Conservation (phyloP, 176 grass and related monocot genomes). For the Luzula sylvatica region DNA sequence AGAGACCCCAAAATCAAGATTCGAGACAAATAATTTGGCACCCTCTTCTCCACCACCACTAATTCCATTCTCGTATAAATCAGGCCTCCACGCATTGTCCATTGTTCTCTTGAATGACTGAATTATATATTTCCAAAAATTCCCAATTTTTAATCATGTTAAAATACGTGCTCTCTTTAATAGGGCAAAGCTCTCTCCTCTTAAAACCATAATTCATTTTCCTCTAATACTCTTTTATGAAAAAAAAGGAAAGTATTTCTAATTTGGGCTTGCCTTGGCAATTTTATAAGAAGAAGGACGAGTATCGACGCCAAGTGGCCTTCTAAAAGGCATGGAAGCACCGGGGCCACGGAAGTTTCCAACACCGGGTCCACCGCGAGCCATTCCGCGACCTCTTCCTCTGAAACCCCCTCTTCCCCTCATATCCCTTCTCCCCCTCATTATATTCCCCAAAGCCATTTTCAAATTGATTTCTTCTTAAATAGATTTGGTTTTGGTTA, state of each 20-base stretch:
- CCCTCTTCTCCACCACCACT: slow-evolving; percentile 47
- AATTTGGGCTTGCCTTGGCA: slow-evolving; percentile 91
- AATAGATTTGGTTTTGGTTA: slow-evolving; percentile 22
- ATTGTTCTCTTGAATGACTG: slow-evolving; percentile 91
- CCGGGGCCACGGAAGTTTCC: slow-evolving; percentile 68
- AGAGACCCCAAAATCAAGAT: slow-evolving; percentile 89
- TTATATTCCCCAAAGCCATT: slow-evolving; percentile 80
- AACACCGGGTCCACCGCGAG: slow-evolving; percentile 51
- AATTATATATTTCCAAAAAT: slow-evolving; percentile 63
- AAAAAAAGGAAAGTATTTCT: slow-evolving; percentile 37
- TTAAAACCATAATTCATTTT: slow-evolving; percentile 25
- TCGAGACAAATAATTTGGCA: slow-evolving; percentile 87
- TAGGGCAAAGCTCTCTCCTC: slow-evolving; percentile 6
- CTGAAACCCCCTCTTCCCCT: slow-evolving; percentile 39
- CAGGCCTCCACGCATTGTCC: slow-evolving; percentile 64
- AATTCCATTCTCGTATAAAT: slow-evolving; percentile 79
- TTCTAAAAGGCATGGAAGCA: slow-evolving; percentile 46
- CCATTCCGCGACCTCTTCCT: slow-evolving; percentile 39
- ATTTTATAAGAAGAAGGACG: slow-evolving; percentile 56
- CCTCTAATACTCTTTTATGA: slow-evolving; percentile 49
- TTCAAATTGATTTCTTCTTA: slow-evolving; percentile 46
- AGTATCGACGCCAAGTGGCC: slow-evolving; percentile 80
- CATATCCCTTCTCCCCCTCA: slow-evolving; percentile 52
- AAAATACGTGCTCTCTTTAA: too few relatives aligned
- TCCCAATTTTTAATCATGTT: slow-evolving; percentile 9